Conservation (phyloP, 495 filamentous ascomycete genomes). For the Daldinia concentrica region DNA sequence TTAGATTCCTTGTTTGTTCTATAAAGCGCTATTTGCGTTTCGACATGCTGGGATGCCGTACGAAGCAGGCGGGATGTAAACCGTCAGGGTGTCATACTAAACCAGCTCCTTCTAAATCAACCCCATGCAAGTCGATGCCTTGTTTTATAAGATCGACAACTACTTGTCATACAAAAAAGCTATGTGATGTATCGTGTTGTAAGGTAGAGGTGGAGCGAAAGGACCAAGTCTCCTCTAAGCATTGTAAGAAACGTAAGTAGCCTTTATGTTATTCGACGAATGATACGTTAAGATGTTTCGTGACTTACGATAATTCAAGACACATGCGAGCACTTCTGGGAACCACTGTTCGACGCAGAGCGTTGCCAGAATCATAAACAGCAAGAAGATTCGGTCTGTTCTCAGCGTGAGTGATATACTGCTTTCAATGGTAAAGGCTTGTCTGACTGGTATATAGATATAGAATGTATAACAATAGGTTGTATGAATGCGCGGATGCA, state of each 20-base stretch:
- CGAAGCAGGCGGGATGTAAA: neutral
- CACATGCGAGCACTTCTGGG: slow-evolving; percentile 27
- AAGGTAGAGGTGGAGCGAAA: neutral
- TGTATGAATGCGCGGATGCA: slow-evolving; percentile 29
- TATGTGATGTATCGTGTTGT: slow-evolving; percentile 10
- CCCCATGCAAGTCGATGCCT: neutral
- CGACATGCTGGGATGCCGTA: neutral
- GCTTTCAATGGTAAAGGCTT: neutral
- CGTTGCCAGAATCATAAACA: slow-evolving; percentile 15
- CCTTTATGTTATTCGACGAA: neutral
- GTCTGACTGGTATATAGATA: slow-evolving; percentile 19
- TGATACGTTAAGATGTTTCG: neutral
- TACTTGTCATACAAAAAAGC: neutral
- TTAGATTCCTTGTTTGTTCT: neutral
- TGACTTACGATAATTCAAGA: slow-evolving; percentile 6
- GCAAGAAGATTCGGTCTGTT: slow-evolving; percentile 22
- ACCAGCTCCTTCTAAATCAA: neutral
- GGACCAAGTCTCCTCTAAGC: slow-evolving; percentile 2
- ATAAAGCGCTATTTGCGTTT: neutral
- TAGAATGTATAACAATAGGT: neutral
- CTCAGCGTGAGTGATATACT: slow-evolving; percentile 17
- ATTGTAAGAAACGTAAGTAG: slow-evolving; percentile 33
- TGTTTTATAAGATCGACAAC: neutral
- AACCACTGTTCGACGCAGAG: neutral
- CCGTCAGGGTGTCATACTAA: neutral